Evolutionary conservation across 208 protist species (phyloP).

Genomic region (Leishmania martiniquensis): DNA sequence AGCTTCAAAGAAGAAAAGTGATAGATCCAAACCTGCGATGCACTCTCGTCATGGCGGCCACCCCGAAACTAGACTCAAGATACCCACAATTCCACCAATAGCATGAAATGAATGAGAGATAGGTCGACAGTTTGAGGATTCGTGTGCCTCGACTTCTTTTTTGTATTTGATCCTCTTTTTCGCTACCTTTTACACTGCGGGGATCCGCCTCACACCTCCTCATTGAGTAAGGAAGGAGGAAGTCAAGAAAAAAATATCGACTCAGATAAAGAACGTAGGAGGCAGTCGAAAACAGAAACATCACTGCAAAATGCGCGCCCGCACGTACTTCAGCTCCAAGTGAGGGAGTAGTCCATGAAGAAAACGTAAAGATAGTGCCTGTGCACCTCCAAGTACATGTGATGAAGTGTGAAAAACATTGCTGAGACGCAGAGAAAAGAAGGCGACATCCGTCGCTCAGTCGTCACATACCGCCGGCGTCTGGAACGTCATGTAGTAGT

Average conservation of each 20-base stretch:
- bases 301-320: not conserved
- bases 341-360: not conserved
- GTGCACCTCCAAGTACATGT: not conserved
- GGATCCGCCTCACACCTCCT: no score
- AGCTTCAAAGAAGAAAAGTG: not conserved
- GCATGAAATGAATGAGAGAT: not conserved
- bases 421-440: not conserved
- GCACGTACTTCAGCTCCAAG: not conserved
- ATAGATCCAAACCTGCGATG: not conserved
- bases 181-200: no score
- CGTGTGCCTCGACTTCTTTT: not conserved
- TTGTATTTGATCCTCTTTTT: no score
- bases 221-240: no score
- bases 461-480: constrained; percentile 75
- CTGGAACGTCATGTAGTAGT: constrained; percentile 79
- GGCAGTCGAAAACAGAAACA: not conserved
- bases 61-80: not conserved
- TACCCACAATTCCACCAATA: not conserved
- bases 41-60: not conserved
- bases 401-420: not conserved
- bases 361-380: not conserved
- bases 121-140: not conserved
- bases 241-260: no score
- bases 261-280: no score
- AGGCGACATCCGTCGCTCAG: not conserved